phyloP scores from a whole-genome alignment of 345 rosid genomes.

The Abelmoschus esculentus region DNA sequence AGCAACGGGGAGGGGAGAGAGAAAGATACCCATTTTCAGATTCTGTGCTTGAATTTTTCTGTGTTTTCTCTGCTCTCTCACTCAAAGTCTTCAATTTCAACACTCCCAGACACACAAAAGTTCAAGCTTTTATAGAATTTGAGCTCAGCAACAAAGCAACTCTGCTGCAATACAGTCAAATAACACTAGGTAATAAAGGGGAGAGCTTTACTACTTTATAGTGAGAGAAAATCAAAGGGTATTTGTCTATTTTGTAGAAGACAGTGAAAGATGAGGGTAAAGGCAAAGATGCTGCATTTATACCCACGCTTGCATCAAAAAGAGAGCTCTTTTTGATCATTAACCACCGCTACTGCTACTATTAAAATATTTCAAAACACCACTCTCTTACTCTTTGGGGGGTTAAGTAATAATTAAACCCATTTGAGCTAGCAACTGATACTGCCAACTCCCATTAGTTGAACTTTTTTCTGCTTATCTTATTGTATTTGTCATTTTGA shows the following conservation, averaged over 20 bases:
- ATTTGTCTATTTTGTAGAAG: constrained; percentile 22
- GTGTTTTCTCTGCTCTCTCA: no score
- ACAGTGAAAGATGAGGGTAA: constrained; percentile 24
- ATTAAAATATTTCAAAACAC: constrained; percentile 21
- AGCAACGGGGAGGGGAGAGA: constrained; percentile 35
- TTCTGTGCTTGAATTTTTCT: no score
- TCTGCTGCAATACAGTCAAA: constrained; percentile 25
- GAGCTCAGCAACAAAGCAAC: constrained; percentile 19
- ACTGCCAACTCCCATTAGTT: constrained; percentile 53
- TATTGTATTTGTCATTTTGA: constrained; percentile 16
- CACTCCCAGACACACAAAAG: constrained; percentile 13
- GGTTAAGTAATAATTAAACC: constrained; percentile 22
- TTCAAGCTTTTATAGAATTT: constrained; percentile 27
- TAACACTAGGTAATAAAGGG: constrained; percentile 5
- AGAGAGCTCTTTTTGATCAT: constrained; percentile 83
- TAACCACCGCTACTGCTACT: constrained; percentile 81
- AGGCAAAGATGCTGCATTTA: constrained; percentile 56
- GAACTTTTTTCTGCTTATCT: constrained; percentile 3
- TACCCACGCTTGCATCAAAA: constrained; percentile 99
- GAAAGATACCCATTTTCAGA: constrained; percentile 60
- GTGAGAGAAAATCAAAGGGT: constrained; percentile 19
- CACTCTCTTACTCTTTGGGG: background rate
- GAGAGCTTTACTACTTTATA: background rate
- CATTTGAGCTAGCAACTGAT: constrained; percentile 50
- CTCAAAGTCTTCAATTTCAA: constrained; percentile 14